phyloP scores from a whole-genome alignment of 768 basidiomycete genomes.

The Mycena vulgaris region DNA sequence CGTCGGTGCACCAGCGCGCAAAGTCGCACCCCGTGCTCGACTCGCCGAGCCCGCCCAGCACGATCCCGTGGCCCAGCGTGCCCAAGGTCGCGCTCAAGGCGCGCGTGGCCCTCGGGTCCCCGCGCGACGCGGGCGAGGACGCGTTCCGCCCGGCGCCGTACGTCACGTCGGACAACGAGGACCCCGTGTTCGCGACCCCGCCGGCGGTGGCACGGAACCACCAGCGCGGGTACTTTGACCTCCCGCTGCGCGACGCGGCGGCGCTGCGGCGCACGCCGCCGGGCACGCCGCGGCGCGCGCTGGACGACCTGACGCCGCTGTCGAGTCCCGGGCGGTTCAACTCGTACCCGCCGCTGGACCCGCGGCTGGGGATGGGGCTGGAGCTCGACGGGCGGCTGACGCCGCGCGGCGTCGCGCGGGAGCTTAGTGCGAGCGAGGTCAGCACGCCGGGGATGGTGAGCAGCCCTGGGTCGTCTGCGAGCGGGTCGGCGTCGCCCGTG shows the following conservation, averaged over 20 bases:
- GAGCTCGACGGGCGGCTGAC: slow-evolving; percentile 21
- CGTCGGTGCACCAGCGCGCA: slow-evolving; percentile 54
- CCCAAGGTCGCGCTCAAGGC: slow-evolving; percentile 24
- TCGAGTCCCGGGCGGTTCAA: slow-evolving; percentile 50
- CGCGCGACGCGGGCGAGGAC: slow-evolving; percentile 61
- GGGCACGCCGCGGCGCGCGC: slow-evolving; percentile 56
- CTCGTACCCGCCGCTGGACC: slow-evolving; percentile 54
- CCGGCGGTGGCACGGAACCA: slow-evolving; percentile 66
- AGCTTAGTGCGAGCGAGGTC: slow-evolving; percentile 28
- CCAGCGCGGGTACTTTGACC: slow-evolving; percentile 71
- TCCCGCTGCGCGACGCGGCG: slow-evolving; percentile 46
- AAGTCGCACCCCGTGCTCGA: slow-evolving; percentile 63
- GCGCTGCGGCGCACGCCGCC: slow-evolving; percentile 63
- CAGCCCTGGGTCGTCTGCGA: slow-evolving; percentile 30
- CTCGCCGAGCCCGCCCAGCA: slow-evolving; percentile 47
- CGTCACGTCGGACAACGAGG: slow-evolving; percentile 46
- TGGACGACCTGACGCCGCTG: slow-evolving; percentile 40
- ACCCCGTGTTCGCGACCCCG: slow-evolving; percentile 46
- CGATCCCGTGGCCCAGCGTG: slow-evolving; percentile 58
- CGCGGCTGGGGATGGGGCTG: slow-evolving; percentile 23
- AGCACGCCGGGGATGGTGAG: slow-evolving; percentile 35
- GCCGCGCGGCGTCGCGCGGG: slow-evolving; percentile 41
- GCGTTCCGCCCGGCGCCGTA: slow-evolving; percentile 43
- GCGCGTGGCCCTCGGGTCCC: slow-evolving; percentile 60
- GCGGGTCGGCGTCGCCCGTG: slow-evolving; percentile 33